Percentiles rank a stretch among this genome's conserved stretches.
These are phyloP conservation scores for Theobroma cacao DNA, from an alignment of 345 rosid species.

Conservation along the genomic window DNA sequence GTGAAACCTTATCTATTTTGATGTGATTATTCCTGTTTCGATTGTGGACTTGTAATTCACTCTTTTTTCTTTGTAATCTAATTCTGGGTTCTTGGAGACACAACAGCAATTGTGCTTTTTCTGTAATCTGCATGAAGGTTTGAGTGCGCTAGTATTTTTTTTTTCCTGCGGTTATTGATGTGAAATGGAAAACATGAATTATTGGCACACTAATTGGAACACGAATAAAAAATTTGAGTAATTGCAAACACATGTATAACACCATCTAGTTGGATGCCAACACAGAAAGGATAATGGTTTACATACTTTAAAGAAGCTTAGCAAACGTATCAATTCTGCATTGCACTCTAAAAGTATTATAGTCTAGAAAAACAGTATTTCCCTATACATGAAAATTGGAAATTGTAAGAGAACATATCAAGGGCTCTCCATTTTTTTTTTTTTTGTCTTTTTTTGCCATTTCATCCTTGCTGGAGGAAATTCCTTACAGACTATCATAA, in stretches of 20 bases:
- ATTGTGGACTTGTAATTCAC: not conserved
- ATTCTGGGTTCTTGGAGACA: not conserved
- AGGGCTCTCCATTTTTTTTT: no score
- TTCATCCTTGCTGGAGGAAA: no score
- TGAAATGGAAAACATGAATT: not conserved
- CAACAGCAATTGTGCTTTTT: not conserved
- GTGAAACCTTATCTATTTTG: constrained; percentile 12
- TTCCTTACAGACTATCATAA: no score
- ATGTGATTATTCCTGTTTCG: not conserved
- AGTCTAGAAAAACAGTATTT: not conserved
- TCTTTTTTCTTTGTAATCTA: not conserved
- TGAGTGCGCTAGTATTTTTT: not conserved
- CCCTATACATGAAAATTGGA: not conserved
- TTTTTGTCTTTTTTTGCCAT: no score
- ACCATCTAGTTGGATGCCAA: not conserved
- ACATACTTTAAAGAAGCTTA: not conserved
- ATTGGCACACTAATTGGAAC: not conserved
- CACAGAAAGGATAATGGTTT: not conserved
- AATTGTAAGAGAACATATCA: not conserved
- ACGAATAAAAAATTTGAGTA: no score
- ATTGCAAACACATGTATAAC: not conserved
- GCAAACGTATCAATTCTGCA: not conserved
- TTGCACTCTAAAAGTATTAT: not conserved
- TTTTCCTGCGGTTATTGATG: not conserved
- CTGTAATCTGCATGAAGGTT: not conserved